Evolutionary conservation across 2,329 filamentous ascomycete species (phyloP), one percentile per base, ranked within the genome.

Genomic region (Stachybotrys elegans): DNA sequence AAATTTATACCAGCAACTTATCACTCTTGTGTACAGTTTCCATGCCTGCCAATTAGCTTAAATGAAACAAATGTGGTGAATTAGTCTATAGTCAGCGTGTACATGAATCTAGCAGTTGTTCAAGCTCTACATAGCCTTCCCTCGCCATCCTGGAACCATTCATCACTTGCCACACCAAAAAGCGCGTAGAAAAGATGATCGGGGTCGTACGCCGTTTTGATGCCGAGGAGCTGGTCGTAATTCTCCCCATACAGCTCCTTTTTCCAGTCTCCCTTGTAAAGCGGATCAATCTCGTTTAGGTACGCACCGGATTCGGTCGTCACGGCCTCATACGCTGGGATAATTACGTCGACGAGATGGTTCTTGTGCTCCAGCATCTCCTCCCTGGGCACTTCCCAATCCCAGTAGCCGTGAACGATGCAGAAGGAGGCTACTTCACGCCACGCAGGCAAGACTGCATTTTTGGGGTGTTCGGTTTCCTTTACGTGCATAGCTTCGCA

Each of bases 161-260:
- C 6, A 23, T 40, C 38, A 14, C 22, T 29, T 11, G 22, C 38
- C 4, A 40, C 38, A 4, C 13, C 22, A 5, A 17, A 27, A 13
- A 17, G 12, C 4, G 22, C 71, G 46, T 72, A 70, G 40, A 71
- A 74, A 8, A 77, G 43, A 7, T 56, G 51, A 2, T 58, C 34
- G 13, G 68, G 58, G 52, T 75, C 74, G 50, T 70, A 75, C 50
- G 62, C 66, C 21, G 61, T 49, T 65, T 78, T 78, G 38, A 77
- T 60, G 2, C 22, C 23, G 23, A 61, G 31, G 27, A 73, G 48
- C 3, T 43, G 46, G 2, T 51, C 45, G 46, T 72, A 72, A 43
- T 70, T 70, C 8, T 11, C 17, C 9, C 44, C 44, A 22, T 43
- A 47, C 8, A 47, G 36, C 14, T 39, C 17, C 9, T 23, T 6